phyloP scores from a whole-genome alignment of 768 basidiomycete species.

The Xanthoconium purpureum region DNA sequence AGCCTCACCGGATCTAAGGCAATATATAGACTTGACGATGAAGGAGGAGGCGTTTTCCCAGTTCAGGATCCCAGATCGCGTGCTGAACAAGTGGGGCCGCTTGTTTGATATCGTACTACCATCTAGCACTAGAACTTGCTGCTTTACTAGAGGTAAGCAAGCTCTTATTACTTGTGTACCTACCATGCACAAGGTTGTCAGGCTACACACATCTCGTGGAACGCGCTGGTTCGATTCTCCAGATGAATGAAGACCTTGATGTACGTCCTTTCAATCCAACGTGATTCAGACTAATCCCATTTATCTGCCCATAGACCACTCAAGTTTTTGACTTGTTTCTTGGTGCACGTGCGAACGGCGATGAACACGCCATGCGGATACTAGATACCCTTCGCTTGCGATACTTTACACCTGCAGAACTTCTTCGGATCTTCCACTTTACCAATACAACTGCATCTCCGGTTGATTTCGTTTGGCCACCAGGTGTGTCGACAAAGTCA shows the following conservation, averaged over 20 bases:
- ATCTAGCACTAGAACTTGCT: constrained; percentile 61
- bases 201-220: constrained; percentile 78
- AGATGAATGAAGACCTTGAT: constrained; percentile 63
- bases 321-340: constrained; percentile 56
- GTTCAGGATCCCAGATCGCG: constrained; percentile 53
- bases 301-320: constrained; percentile 49
- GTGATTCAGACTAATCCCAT: background rate
- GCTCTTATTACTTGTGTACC: background rate
- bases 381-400: constrained; percentile 61
- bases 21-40: background rate
- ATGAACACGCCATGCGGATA: constrained; percentile 47
- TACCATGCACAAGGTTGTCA: constrained; percentile 22
- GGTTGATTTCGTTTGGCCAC: constrained; percentile 59
- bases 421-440: constrained; percentile 67
- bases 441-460: constrained; percentile 15
- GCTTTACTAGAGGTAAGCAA: constrained; percentile 70
- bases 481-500: constrained; percentile 56
- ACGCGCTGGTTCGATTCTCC: constrained; percentile 73
- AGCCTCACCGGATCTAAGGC: background rate
- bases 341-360: constrained; percentile 37
- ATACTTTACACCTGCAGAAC: constrained; percentile 73
- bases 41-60: constrained; percentile 18
- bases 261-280: constrained; percentile 35
- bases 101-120: constrained; percentile 78
- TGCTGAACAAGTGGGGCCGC: constrained; percentile 71